These are phyloP conservation scores for Claviceps citrina DNA, from an alignment of 2,329 filamentous ascomycete genomes.

Conservation along the genomic window DNA sequence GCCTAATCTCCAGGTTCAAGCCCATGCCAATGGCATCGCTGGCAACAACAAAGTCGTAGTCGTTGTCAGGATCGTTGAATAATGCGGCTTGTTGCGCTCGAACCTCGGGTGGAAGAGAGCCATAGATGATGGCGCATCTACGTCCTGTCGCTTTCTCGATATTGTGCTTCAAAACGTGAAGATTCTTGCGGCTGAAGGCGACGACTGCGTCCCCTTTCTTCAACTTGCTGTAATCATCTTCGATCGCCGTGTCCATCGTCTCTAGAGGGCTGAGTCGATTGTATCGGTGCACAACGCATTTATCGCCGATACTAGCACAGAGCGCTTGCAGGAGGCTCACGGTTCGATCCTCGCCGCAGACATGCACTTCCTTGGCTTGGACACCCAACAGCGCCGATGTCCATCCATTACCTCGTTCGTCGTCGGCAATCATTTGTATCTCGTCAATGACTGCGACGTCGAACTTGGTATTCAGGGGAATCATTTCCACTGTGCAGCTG, in stretches of 20 bases:
- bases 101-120: constrained; percentile 79
- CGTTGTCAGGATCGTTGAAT: constrained; percentile 90
- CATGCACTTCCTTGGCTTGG: constrained; percentile 74
- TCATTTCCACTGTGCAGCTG: constrained; percentile 92
- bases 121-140: constrained; percentile 86
- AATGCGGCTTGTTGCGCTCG: constrained; percentile 77
- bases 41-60: constrained; percentile 87
- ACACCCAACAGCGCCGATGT: constrained; percentile 79
- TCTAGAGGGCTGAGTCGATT: constrained; percentile 66
- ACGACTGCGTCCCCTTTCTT: constrained; percentile 86
- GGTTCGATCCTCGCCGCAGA: constrained; percentile 79
- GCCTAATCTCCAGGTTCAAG: constrained; percentile 79
- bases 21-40: constrained; percentile 98
- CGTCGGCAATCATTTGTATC: constrained; percentile 88
- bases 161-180: constrained; percentile 63
- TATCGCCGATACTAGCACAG: constrained; percentile 66
- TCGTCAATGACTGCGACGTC: constrained; percentile 96
- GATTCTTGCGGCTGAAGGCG: constrained; percentile 64
- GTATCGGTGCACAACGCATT: constrained; percentile 68
- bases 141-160: constrained; percentile 64
- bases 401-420: constrained; percentile 82
- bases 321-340: constrained; percentile 66
- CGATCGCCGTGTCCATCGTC: constrained; percentile 47
- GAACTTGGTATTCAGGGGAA: constrained; percentile 37
- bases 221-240: constrained; percentile 48